Evolutionary conservation across 306 rosid genomes (phyloP).

Genomic region (Cicer bijugum): DNA sequence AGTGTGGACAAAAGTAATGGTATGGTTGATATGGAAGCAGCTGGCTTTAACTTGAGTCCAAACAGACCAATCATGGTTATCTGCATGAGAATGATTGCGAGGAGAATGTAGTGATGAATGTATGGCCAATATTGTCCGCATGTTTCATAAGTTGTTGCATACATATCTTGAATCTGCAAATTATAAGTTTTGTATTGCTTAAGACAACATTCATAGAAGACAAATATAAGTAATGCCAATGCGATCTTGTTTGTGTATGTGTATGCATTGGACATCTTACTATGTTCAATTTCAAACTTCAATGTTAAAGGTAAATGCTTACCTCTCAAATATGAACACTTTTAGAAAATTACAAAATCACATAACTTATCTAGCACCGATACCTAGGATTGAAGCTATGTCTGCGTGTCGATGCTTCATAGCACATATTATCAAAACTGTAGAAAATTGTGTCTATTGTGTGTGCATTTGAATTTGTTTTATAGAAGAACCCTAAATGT

Average conservation of each 20-base stretch:
- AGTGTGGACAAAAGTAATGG: constrained; percentile 71
- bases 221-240: background rate
- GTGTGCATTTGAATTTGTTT: background rate
- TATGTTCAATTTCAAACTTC: background rate
- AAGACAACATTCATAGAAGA: constrained; percentile 26
- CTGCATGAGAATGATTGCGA: constrained; percentile 83
- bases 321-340: background rate
- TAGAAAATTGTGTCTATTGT: background rate
- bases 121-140: constrained; percentile 89
- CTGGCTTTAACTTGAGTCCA: constrained; percentile 81
- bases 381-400: no score
- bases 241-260: background rate
- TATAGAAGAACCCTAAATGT: background rate
- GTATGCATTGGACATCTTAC: background rate
- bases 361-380: background rate
- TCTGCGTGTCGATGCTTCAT: no score
- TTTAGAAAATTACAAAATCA: background rate
- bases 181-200: background rate
- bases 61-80: constrained; percentile 91
- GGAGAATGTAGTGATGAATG: constrained; percentile 77
- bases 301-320: background rate
- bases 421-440: background rate
- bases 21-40: constrained; percentile 79
- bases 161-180: constrained; percentile 85
- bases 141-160: constrained; percentile 75